Evolutionary conservation across 1,284 basidiomycete genomes (phyloP).

Genomic region (Trametes polyzona): DNA sequence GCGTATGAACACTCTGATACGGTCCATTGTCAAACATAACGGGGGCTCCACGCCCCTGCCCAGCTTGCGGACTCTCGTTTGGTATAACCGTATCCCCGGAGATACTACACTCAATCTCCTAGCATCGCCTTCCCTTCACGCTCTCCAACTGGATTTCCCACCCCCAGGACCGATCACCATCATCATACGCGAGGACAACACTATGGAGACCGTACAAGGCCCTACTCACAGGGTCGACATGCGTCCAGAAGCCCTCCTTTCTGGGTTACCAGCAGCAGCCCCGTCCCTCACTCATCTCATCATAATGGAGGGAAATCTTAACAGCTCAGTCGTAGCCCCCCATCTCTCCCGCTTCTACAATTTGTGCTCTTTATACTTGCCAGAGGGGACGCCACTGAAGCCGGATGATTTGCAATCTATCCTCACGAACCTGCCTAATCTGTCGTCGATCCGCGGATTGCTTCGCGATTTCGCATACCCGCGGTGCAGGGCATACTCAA

Average conservation of each 20-base stretch:
- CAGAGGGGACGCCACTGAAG: not conserved
- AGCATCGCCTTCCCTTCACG: constrained; percentile 4
- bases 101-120: constrained; percentile 13
- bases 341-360: not conserved
- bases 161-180: not conserved
- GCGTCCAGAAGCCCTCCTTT: not conserved
- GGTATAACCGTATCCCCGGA: constrained; percentile 11
- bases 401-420: constrained; percentile 4
- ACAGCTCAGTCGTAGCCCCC: not conserved
- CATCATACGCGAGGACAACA: too few species aligned
- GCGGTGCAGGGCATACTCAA: not conserved
- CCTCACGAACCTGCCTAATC: not conserved
- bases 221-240: not conserved
- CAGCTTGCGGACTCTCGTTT: constrained; percentile 5
- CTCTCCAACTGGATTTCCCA: constrained; percentile 11
- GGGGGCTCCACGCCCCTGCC: constrained; percentile 14
- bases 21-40: constrained; percentile 12
- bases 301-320: constrained; percentile 6
- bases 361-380: constrained; percentile 12
- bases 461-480: constrained; percentile 1
- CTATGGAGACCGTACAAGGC: not conserved
- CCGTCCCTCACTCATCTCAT: constrained; percentile 11
- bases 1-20: constrained; percentile 14
- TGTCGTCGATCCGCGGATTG: constrained; percentile 1
- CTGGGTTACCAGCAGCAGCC: constrained; percentile 1